Percentiles rank a stretch among this genome's conserved stretches.
These are phyloP conservation scores for Dothideomycetes sp. DNA, from an alignment of 2,329 filamentous ascomycete genomes.

Conservation along the genomic window DNA sequence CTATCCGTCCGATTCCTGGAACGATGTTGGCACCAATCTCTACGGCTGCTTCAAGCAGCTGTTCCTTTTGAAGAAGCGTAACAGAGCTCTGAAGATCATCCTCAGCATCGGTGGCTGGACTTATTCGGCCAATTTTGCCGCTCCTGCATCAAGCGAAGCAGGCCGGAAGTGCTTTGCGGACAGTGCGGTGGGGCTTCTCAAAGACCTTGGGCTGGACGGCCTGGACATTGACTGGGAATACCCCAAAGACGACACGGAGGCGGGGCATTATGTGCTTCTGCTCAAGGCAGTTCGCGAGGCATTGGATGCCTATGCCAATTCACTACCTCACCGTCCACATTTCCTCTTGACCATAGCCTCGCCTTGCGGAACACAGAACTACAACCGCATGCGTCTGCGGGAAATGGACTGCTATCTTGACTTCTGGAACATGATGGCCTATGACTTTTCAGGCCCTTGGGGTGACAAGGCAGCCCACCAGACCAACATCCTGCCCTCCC, in stretches of 20 bases:
- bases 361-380: conserved; percentile 32
- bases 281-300: conserved; percentile 26
- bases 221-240: conserved; percentile 40
- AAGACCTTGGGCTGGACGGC: conserved; percentile 61
- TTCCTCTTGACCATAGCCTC: conserved; percentile 35
- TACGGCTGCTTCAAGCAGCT: conserved; percentile 73
- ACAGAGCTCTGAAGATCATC: conserved; percentile 67
- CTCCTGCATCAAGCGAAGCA: conserved; percentile 50
- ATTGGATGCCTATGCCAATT: conserved; percentile 28
- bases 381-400: conserved; percentile 27
- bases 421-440: conserved; percentile 42
- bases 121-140: conserved; percentile 66
- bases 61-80: conserved; percentile 61
- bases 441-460: conserved; percentile 64
- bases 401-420: conserved; percentile 33
- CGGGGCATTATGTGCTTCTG: conserved; percentile 27
- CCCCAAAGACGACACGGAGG: conserved; percentile 29
- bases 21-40: conserved; percentile 55
- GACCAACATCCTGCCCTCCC: conserved; percentile 61
- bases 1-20: conserved; percentile 57
- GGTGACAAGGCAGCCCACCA: conserved; percentile 62
- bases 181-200: conserved; percentile 62
- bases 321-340: conserved; percentile 22
- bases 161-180: conserved; percentile 57
- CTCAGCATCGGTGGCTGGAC: conserved; percentile 79